These are phyloP conservation scores for Viola pubescens DNA, from an alignment of 441 rosid genomes.

Conservation along the genomic window DNA sequence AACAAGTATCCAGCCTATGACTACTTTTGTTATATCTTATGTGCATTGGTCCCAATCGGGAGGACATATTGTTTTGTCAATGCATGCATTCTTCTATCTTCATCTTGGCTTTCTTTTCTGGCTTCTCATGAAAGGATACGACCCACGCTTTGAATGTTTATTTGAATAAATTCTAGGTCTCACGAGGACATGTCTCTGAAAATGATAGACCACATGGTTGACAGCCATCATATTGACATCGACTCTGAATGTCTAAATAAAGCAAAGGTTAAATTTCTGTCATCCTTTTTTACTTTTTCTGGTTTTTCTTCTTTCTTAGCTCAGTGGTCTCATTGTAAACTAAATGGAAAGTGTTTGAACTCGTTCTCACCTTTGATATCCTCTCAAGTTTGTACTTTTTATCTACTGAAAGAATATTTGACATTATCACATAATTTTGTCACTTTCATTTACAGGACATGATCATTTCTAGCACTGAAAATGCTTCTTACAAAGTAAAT, in stretches of 20 bases:
- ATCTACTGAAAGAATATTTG: not conserved
- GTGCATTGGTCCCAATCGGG: too few species aligned
- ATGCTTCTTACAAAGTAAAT: conserved; percentile 36
- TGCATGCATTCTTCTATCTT: too few species aligned
- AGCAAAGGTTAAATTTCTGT: conserved; percentile 37
- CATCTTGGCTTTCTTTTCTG: not conserved
- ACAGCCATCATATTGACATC: conserved; percentile 49
- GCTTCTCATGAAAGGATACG: not conserved
- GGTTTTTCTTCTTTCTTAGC: not conserved
- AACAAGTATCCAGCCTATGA: not conserved
- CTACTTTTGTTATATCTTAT: too few species aligned
- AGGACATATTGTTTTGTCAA: too few species aligned
- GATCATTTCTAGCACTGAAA: conserved; percentile 44
- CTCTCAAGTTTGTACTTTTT: conserved; percentile 9
- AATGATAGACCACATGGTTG: conserved; percentile 60
- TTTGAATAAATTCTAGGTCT: conserved; percentile 35
- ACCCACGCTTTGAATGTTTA: not conserved
- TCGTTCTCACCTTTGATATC: not conserved
- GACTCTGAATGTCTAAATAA: conserved; percentile 40
- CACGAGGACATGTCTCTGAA: conserved; percentile 60
- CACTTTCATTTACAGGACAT: conserved; percentile 41
- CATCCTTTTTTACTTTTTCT: conserved; percentile 1
- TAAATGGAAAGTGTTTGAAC: not conserved
- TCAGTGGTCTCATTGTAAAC: not conserved
- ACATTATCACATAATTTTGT: not conserved